phyloP scores from a whole-genome alignment of 805 yeast species.

The Nakazawaea pomicola region DNA sequence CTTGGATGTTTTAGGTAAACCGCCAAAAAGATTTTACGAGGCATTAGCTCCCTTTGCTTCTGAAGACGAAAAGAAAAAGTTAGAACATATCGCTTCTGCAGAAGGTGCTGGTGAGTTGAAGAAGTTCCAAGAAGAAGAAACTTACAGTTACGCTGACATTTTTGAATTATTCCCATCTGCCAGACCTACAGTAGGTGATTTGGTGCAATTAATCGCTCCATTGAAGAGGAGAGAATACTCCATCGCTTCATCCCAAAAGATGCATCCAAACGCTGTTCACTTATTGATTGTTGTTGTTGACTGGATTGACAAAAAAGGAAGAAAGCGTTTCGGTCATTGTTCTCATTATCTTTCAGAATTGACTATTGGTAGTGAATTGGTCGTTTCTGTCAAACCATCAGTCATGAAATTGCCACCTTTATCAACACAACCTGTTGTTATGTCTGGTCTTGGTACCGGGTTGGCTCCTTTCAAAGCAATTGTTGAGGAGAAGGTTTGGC shows the following conservation, averaged over 20 bases:
- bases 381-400: constrained; percentile 92
- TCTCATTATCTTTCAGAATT: constrained; percentile 85
- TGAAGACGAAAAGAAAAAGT: constrained; percentile 55
- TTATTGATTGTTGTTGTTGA: constrained; percentile 92
- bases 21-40: constrained; percentile 93
- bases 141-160: constrained; percentile 74
- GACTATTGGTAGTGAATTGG: constrained; percentile 74
- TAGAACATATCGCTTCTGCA: constrained; percentile 63
- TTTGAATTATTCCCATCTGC: constrained; percentile 77
- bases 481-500: constrained; percentile 93
- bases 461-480: constrained; percentile 98
- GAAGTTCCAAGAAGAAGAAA: constrained; percentile 79
- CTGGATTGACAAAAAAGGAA: constrained; percentile 84
- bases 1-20: constrained; percentile 88
- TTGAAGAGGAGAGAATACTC: constrained; percentile 97
- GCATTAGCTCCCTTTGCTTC: constrained; percentile 72
- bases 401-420: constrained; percentile 93
- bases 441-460: constrained; percentile 98
- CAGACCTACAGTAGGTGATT: constrained; percentile 65
- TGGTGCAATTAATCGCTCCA: constrained; percentile 72
- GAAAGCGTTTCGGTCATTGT: constrained; percentile 89
- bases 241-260: constrained; percentile 91
- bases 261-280: constrained; percentile 89
- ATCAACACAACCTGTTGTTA: constrained; percentile 83
- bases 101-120: constrained; percentile 85